Percentiles rank a stretch among this genome's conserved stretches.
Conservation (phyloP, 139 green algal species). For the Ettlia oleoabundans region DNA sequence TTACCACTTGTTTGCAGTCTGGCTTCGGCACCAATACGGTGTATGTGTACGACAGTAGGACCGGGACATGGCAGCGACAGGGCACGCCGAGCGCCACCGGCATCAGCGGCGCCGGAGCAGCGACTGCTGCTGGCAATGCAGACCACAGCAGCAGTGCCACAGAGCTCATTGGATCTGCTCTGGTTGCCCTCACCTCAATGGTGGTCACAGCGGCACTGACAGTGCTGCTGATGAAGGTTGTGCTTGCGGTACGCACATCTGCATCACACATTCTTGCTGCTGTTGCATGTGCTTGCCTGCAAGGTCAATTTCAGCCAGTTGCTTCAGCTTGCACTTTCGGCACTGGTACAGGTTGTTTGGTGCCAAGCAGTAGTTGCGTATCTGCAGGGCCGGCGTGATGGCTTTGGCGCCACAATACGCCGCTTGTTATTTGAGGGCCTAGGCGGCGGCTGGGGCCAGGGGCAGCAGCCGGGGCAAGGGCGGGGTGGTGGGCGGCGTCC, state of each 20-base stretch:
- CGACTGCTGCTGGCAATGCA: not conserved
- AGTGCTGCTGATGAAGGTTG: not conserved
- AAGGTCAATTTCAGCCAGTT: no score
- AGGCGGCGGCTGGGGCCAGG: not conserved
- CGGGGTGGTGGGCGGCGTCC: not conserved
- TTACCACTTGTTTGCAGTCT: no score
- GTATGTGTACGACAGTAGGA: not conserved
- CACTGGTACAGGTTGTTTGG: no score
- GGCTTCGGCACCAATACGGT: not conserved
- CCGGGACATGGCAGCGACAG: not conserved
- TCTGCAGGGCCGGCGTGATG: not conserved
- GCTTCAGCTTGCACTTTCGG: no score
- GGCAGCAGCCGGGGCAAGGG: not conserved
- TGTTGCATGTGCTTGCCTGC: no score
- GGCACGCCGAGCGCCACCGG: slow-evolving; percentile 6
- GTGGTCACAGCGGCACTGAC: slow-evolving; percentile 4
- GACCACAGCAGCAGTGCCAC: not conserved
- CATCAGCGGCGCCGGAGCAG: not conserved
- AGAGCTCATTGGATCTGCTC: not conserved
- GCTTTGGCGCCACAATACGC: not conserved
- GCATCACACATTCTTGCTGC: no score
- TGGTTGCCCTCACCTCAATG: not conserved
- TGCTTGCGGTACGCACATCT: not conserved
- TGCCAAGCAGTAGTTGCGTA: no score
- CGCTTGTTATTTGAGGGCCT: slow-evolving; percentile 19